Evolutionary conservation across 345 rosid species (phyloP).

Genomic region (Acer campestre): DNA sequence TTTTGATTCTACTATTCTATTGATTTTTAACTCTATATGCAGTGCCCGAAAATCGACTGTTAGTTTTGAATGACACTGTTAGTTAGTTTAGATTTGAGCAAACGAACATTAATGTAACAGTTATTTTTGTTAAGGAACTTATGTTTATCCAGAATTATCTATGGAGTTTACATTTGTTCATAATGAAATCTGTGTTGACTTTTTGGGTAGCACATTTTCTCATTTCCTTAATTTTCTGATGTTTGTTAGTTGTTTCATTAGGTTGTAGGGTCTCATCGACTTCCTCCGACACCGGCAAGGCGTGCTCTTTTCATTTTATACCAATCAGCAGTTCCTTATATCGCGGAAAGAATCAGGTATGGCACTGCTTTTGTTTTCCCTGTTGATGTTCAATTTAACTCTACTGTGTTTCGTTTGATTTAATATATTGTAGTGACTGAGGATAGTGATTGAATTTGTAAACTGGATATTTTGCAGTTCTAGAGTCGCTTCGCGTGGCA

Average conservation of each 20-base stretch:
- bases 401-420: neutral
- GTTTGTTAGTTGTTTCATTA: conserved; percentile 25
- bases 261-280: conserved; percentile 81
- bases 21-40: too few relatives aligned
- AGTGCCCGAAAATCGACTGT: too few relatives aligned
- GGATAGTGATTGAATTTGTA: neutral
- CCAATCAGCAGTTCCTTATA: conserved; percentile 80
- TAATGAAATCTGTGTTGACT: neutral
- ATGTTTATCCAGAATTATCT: neutral
- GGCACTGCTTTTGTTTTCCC: neutral
- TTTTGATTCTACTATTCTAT: neutral
- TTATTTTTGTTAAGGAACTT: too few relatives aligned
- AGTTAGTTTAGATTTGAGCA: neutral
- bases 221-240: conserved; percentile 16
- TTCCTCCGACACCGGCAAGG: conserved; percentile 95
- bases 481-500: conserved; percentile 69
- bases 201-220: neutral
- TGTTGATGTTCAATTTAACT: neutral
- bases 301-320: conserved; percentile 84
- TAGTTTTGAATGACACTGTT: neutral
- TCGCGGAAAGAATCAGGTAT: conserved; percentile 88
- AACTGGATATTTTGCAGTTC: conserved; percentile 45
- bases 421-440: neutral
- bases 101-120: too few relatives aligned
- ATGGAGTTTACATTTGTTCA: neutral